Percentiles rank a stretch among this genome's conserved stretches.
Conservation (phyloP, 1,139 yeast species). For the Sugiyamaella sp. region DNA sequence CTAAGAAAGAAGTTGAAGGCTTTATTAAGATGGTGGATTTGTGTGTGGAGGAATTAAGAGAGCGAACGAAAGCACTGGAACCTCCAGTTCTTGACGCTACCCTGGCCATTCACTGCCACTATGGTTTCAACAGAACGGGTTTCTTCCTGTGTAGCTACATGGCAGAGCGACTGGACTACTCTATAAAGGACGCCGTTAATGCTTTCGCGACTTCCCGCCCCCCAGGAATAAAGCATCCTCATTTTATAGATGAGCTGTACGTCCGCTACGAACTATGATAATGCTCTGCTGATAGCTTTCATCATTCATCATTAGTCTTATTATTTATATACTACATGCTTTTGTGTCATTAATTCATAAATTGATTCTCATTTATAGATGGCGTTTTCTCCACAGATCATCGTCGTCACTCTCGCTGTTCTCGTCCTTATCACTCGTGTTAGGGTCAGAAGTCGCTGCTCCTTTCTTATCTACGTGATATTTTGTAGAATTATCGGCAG, state of each 20-base stretch:
- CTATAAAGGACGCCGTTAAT: slow-evolving; percentile 63
- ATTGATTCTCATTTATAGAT: slow-evolving; percentile 2
- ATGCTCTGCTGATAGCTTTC: neutral
- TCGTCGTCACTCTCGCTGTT: slow-evolving; percentile 23
- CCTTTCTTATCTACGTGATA: neutral
- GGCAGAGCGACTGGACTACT: slow-evolving; percentile 61
- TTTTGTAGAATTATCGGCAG: too few relatives aligned
- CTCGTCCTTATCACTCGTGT: slow-evolving; percentile 10
- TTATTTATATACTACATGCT: slow-evolving; percentile 4
- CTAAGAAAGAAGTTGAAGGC: slow-evolving; percentile 57
- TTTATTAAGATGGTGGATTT: slow-evolving; percentile 60
- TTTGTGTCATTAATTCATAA: slow-evolving; percentile 6
- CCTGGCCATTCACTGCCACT: slow-evolving; percentile 79
- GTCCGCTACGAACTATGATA: slow-evolving; percentile 52
- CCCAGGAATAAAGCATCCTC: slow-evolving; percentile 80
- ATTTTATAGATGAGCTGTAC: slow-evolving; percentile 72
- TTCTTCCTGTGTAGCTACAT: slow-evolving; percentile 71
- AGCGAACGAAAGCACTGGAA: slow-evolving; percentile 31
- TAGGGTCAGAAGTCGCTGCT: neutral
- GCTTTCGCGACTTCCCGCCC: slow-evolving; percentile 61
- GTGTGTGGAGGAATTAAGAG: slow-evolving; percentile 43
- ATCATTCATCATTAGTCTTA: neutral
- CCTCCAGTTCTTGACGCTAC: slow-evolving; percentile 28
- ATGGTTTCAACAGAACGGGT: slow-evolving; percentile 81
- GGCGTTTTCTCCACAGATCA: slow-evolving; percentile 21